These are phyloP conservation scores for Trichosporon ovoides DNA, from an alignment of 1,284 basidiomycete species.

Conservation along the genomic window DNA sequence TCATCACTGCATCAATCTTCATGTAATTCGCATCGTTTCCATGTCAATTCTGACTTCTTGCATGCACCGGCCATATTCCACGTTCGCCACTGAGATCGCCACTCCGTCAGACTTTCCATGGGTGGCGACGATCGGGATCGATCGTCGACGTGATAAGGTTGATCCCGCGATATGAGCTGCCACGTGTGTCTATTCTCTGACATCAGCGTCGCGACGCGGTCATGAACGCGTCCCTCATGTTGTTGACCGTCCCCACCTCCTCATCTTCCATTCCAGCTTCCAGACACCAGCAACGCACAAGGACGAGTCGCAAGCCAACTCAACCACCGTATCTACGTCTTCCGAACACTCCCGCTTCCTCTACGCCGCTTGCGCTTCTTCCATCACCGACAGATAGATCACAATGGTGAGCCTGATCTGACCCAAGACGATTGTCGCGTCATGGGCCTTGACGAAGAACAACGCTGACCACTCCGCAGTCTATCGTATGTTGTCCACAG, in stretches of 20 bases:
- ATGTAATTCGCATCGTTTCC: not conserved
- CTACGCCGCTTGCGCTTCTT: not conserved
- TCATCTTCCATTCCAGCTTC: not conserved
- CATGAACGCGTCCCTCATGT: conserved; percentile 6
- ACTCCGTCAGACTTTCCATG: too few species aligned
- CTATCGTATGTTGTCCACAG: conserved; percentile 31
- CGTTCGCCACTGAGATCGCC: too few species aligned
- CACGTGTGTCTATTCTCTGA: not conserved
- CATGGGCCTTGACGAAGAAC: not conserved
- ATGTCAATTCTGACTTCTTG: not conserved
- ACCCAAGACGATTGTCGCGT: not conserved
- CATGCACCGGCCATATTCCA: too few species aligned
- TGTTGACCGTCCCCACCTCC: conserved; percentile 1
- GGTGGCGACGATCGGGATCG: not conserved
- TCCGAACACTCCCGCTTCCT: not conserved
- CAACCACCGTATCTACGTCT: not conserved
- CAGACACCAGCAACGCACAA: not conserved
- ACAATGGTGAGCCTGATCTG: conserved; percentile 9
- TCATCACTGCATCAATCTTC: not conserved
- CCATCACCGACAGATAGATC: not conserved
- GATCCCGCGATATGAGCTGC: not conserved
- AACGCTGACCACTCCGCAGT: conserved; percentile 23
- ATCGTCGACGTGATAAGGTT: not conserved
- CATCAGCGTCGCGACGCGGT: conserved; percentile 5
- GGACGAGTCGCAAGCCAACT: not conserved